These are phyloP conservation scores for Verticillium longisporum DNA, from an alignment of 2,329 filamentous ascomycete species.

Conservation along the genomic window DNA sequence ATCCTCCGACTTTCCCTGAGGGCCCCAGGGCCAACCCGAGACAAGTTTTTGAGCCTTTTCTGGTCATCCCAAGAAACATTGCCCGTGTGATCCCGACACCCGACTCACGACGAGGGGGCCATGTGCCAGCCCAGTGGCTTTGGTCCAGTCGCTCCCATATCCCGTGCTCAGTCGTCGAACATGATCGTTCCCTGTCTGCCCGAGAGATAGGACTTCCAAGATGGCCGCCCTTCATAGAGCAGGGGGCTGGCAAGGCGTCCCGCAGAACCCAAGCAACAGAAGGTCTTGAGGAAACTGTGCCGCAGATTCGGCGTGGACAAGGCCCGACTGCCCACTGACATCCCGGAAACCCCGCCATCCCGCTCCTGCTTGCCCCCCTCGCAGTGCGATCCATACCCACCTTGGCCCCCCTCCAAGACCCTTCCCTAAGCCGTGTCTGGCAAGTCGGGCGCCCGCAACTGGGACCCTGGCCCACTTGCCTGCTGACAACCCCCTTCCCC, in stretches of 20 bases:
- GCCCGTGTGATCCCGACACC: constrained; percentile 1
- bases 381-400: background rate
- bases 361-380: background rate
- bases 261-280: background rate
- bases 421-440: background rate
- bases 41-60: constrained; percentile 1
- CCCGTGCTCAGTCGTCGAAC: background rate
- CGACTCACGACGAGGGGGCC: background rate
- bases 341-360: background rate
- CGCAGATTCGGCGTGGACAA: background rate
- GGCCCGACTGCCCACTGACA: background rate
- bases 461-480: constrained; percentile 1
- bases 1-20: background rate
- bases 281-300: background rate
- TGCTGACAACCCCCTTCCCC: background rate
- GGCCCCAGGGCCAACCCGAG: background rate
- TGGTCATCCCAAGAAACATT: background rate
- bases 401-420: background rate
- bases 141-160: background rate
- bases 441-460: background rate
- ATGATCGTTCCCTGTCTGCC: background rate
- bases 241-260: background rate
- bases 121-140: background rate
- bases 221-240: background rate
- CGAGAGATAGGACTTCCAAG: background rate